phyloP scores from a whole-genome alignment of 2,329 filamentous ascomycete genomes.

The Microdochium nivale region DNA sequence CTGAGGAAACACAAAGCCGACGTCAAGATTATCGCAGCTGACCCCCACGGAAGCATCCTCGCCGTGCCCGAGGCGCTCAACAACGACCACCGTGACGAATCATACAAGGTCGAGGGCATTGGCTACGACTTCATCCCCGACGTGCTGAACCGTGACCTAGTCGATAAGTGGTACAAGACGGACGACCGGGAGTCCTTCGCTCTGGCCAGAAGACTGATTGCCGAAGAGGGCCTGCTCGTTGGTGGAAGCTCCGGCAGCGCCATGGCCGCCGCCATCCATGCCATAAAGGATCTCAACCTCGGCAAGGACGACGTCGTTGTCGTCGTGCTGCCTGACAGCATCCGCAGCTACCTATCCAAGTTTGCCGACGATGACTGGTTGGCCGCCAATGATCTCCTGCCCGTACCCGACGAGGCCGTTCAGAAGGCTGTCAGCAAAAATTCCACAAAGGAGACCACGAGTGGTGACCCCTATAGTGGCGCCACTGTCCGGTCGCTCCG shows the following conservation, averaged over 20 bases:
- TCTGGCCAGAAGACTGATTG: slow-evolving; percentile 81
- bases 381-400: slow-evolving; percentile 85
- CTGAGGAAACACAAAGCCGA: slow-evolving; percentile 78
- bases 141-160: slow-evolving; percentile 69
- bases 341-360: slow-evolving; percentile 95
- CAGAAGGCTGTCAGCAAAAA: slow-evolving; percentile 36
- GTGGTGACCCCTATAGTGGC: slow-evolving; percentile 61
- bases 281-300: slow-evolving; percentile 67
- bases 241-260: slow-evolving; percentile 92
- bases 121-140: slow-evolving; percentile 98
- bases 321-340: slow-evolving; percentile 88
- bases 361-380: slow-evolving; percentile 99
- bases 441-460: slow-evolving; percentile 25
- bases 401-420: slow-evolving; percentile 36
- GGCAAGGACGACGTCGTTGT: slow-evolving; percentile 81
- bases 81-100: slow-evolving; percentile 67
- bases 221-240: slow-evolving; percentile 88
- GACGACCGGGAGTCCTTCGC: slow-evolving; percentile 86
- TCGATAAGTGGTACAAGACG: slow-evolving; percentile 98
- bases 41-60: slow-evolving; percentile 86
- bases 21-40: slow-evolving; percentile 85
- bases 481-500: slow-evolving; percentile 77
- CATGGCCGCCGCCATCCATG: slow-evolving; percentile 71
- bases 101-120: slow-evolving; percentile 97
- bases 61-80: slow-evolving; percentile 77